Conservation (phyloP, 2,329 filamentous ascomycete species). For the Tolypocladium sp. region DNA sequence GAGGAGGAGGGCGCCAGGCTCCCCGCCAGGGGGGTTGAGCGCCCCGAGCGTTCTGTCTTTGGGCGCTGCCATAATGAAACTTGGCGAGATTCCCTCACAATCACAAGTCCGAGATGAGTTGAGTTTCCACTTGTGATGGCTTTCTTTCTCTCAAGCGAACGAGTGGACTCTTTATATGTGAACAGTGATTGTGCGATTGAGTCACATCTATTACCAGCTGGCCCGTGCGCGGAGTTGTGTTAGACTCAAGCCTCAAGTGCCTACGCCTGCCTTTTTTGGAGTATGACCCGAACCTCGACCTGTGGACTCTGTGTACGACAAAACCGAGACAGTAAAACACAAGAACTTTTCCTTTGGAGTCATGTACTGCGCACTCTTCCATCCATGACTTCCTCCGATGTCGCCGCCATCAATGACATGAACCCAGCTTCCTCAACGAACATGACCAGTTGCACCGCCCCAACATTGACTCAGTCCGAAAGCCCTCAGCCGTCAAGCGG, state of each 20-base stretch:
- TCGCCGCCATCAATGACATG: background rate
- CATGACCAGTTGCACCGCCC: background rate
- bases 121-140: background rate
- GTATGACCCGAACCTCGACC: background rate
- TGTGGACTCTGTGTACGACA: background rate
- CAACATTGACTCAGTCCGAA: background rate
- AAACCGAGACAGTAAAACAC: background rate
- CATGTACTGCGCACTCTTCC: background rate
- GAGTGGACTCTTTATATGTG: background rate
- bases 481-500: background rate
- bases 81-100: background rate
- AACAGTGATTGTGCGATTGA: background rate
- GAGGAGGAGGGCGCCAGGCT: constrained; percentile 18
- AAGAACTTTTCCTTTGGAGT: no score
- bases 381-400: background rate
- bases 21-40: constrained; percentile 12
- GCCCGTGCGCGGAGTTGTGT: background rate
- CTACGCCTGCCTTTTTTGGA: background rate
- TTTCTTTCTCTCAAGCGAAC: background rate
- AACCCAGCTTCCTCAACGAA: background rate
- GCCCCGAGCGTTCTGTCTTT: background rate
- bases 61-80: background rate
- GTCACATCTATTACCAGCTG: background rate
- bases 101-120: background rate
- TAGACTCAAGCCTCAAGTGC: background rate